Base-by-base conservation (phyloP, 768 basidiomycete genomes). In the Mrakia frigida region DNA sequence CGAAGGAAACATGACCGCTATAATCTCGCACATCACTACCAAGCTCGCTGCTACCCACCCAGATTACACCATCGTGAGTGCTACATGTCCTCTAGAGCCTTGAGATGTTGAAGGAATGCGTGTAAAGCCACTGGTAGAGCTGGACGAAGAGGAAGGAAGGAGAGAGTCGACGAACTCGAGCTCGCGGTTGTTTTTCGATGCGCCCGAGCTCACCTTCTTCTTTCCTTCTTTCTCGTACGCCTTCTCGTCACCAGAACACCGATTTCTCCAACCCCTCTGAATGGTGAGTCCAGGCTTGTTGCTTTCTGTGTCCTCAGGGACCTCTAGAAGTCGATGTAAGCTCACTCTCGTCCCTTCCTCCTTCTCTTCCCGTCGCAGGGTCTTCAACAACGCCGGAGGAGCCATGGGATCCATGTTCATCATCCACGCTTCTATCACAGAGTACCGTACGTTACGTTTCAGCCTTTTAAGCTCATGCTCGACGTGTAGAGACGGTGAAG, bases 321-420 rank as follows among this genome's bases (percentile, higher is more conserved):
- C 25, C 25, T 56, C 9, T 1, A 25, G 25, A 56, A 28, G 21
- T 37, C 65, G 33, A 1, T 14, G 3, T 6, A 6, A 37, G 16
- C 35, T 39, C 35, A 37, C 39, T 6, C 6, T 18, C 21, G 6
- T 13, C 35, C 35, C 10, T 23, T 41, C 2, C 35, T 18, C 11
- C 65, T 35, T 68, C 35, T 6, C 25, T 7, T n/a, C 18, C 5
- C 39, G 6, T 18, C 35, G 18, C 65, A 68, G 65, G 96, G 88
- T 97, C 35, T 92, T 96, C 84, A 98, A 90, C 86, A 98, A 98
- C 80, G 95, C 96, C 0, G 97, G 95, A 16, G 97, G 97, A 77
- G 94, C 94, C 0, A 98, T 96, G 95, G 94, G 94, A 6, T 59
- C 72, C 81, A 98, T 99, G 96, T 97, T 94, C 83, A 87, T 98